These are phyloP conservation scores for Taiozyma sp. DNA, from an alignment of 1,139 yeast species.

Conservation along the genomic window DNA sequence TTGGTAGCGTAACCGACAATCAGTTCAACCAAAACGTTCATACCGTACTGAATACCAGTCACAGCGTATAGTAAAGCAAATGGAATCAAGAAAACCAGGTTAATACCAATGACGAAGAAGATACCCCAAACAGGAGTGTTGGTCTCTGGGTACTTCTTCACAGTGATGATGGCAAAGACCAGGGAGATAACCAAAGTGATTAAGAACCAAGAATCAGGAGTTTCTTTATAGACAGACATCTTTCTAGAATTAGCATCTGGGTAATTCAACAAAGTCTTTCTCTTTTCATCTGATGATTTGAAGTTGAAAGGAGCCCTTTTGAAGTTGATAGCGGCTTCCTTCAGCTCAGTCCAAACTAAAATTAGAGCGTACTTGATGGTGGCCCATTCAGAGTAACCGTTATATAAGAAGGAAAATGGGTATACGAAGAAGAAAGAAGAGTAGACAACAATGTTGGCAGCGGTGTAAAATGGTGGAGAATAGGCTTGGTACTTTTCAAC, in stretches of 20 bases:
- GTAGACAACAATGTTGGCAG: conserved; percentile 50
- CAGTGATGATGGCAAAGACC: conserved; percentile 43
- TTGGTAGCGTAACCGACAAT: conserved; percentile 61
- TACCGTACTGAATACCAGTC: conserved; percentile 48
- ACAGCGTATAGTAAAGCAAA: conserved; percentile 43
- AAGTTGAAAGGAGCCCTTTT: conserved; percentile 9
- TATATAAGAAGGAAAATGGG: conserved; percentile 50
- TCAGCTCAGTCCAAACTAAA: conserved; percentile 25
- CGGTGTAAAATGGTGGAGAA: conserved; percentile 57
- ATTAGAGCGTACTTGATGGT: conserved; percentile 20
- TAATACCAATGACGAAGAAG: conserved; percentile 52
- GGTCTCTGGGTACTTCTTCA: conserved; percentile 40
- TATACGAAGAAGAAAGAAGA: conserved; percentile 56
- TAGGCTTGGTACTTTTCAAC: conserved; percentile 36
- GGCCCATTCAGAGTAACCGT: conserved; percentile 27
- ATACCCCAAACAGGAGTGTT: conserved; percentile 47
- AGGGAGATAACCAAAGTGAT: conserved; percentile 43
- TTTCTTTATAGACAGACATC: conserved; percentile 55
- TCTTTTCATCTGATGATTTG: neutral
- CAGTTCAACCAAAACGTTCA: conserved; percentile 56
- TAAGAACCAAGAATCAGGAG: conserved; percentile 59
- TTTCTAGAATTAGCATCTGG: conserved; percentile 52
- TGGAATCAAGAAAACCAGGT: conserved; percentile 52
- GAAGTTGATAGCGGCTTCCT: conserved; percentile 26
- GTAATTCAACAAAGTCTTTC: neutral